phyloP scores from a whole-genome alignment of 2,329 filamentous ascomycete genomes.

The Cladosporium oxysporum region DNA sequence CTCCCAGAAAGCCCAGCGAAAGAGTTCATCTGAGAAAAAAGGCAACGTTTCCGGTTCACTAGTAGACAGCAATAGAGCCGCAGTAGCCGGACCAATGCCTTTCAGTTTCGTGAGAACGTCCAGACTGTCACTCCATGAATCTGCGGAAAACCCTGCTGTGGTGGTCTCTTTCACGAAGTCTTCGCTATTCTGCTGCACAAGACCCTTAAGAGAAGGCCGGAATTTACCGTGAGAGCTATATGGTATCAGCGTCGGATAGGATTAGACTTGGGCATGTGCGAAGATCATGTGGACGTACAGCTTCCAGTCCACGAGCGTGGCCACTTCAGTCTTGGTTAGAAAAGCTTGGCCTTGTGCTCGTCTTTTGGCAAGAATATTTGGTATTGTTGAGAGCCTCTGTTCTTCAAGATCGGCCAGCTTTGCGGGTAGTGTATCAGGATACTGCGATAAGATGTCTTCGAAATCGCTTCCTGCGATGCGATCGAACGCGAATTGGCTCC shows the following conservation, averaged over 20 bases:
- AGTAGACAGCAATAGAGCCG: slow-evolving; percentile 70
- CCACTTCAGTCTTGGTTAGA: slow-evolving; percentile 61
- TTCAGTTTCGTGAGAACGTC: slow-evolving; percentile 61
- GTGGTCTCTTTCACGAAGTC: slow-evolving; percentile 52
- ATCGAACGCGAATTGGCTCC: slow-evolving; percentile 21
- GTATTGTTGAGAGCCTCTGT: slow-evolving; percentile 60
- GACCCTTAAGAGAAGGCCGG: slow-evolving; percentile 47
- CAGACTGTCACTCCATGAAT: slow-evolving; percentile 37
- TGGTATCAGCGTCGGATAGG: not conserved
- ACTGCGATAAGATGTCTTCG: slow-evolving; percentile 28
- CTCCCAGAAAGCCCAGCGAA: slow-evolving; percentile 66
- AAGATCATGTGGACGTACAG: slow-evolving; percentile 52
- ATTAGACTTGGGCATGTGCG: not conserved
- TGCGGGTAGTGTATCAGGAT: slow-evolving; percentile 29
- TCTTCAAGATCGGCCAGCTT: slow-evolving; percentile 59
- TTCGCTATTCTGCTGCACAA: slow-evolving; percentile 61
- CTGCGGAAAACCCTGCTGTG: slow-evolving; percentile 50
- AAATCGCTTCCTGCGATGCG: slow-evolving; percentile 30
- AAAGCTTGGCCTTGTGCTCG: slow-evolving; percentile 35
- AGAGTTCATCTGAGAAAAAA: slow-evolving; percentile 82
- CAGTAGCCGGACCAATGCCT: slow-evolving; percentile 78
- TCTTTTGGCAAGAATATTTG: slow-evolving; percentile 47
- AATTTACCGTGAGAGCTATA: slow-evolving; percentile 53
- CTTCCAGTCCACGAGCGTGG: slow-evolving; percentile 69
- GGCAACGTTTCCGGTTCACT: slow-evolving; percentile 60